Evolutionary conservation across 2,329 filamentous ascomycete genomes (phyloP), one percentile per base, ranked within the genome.

Genomic region (Botrytis fragariae): DNA sequence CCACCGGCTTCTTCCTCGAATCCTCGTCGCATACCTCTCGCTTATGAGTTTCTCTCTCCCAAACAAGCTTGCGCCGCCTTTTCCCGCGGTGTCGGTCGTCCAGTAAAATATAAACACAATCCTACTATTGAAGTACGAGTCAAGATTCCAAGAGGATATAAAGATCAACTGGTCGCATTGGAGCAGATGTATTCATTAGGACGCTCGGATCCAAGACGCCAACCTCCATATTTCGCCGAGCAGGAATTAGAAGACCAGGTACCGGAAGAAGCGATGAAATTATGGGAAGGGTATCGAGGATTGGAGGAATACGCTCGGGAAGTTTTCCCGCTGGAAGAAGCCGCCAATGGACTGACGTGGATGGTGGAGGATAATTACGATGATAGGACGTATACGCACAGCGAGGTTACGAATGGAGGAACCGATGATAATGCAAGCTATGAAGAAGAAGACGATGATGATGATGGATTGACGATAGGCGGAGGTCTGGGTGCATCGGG

Each of bases 301-400:
- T 88, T 98, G 77, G 94, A 98, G 81, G 96, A 98, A 83, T 99
- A 98, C 81, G 95, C 95, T 1, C 88, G 93, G 67, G 96, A 98
- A 81, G 94, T 97, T 42, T 98, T 98, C 79, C 93, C 94, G 0
- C 87, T 98, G 20, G 96, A 99, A 82, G 96, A 99, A 83, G 92
- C 95, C 78, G 94, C 94, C 45, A 98, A 98, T 81, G 95, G 95
- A 8, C 84, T 96, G 80, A 93, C 92, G 25, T 99, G 96, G 96
- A 98, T 98, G 95, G 81, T 87, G 61, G 86, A 88, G 7, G 86
- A 87, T 18, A 86, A 74, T 16, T 73, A 81, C 80, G 75, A 80
- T 75, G 75, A 71, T 62, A 74, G 35, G n/a, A 20, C 65, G 10
- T 68, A 68, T 22, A 57, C 48, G 10, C 65, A 54, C 6, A 68